These are phyloP conservation scores for Paecilomyces dactylethromorphus DNA, from an alignment of 2,329 filamentous ascomycete species.

Conservation along the genomic window DNA sequence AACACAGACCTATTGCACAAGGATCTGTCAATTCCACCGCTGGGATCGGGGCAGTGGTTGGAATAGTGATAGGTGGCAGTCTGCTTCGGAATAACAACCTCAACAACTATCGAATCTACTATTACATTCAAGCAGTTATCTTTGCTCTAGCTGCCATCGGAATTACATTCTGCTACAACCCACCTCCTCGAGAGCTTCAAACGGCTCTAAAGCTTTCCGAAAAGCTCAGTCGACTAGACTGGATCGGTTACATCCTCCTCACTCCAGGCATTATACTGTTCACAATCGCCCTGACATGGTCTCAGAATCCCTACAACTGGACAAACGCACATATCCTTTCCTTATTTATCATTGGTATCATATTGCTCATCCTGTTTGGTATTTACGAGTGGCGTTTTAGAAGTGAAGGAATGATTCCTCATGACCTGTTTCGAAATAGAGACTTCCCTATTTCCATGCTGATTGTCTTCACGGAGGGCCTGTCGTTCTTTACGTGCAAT, in stretches of 20 bases:
- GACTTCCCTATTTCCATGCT: conserved; percentile 3
- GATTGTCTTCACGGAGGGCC: neutral
- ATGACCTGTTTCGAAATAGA: conserved; percentile 2
- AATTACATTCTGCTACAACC: neutral
- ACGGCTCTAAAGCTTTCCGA: neutral
- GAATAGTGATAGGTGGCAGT: neutral
- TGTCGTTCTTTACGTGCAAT: neutral
- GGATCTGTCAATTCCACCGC: neutral
- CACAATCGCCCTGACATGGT: neutral
- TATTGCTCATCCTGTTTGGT: neutral
- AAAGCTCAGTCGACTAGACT: neutral
- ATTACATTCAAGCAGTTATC: neutral
- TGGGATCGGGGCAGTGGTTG: neutral
- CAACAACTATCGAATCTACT: neutral
- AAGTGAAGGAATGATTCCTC: neutral
- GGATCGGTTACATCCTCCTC: neutral
- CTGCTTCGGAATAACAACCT: neutral
- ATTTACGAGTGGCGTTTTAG: conserved; percentile 7
- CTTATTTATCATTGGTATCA: neutral
- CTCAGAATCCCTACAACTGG: neutral
- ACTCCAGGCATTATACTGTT: neutral
- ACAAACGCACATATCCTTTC: neutral
- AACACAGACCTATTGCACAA: neutral
- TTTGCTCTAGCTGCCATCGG: neutral
- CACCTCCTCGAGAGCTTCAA: neutral